These are phyloP conservation scores for Myxozyma udenii DNA, from an alignment of 805 yeast genomes.

Conservation along the genomic window DNA sequence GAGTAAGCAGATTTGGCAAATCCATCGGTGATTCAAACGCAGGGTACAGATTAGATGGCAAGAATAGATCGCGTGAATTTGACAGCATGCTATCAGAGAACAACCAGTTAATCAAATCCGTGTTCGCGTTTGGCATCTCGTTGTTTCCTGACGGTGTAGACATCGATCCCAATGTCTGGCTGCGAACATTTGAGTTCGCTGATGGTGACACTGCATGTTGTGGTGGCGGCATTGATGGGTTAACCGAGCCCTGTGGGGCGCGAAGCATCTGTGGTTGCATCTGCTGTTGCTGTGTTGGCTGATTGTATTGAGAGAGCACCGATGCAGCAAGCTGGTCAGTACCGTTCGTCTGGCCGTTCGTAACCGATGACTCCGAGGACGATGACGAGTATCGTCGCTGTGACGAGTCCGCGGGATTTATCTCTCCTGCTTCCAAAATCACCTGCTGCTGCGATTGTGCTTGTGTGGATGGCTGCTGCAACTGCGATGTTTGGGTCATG, in stretches of 20 bases:
- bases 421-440: no score
- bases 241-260: not conserved
- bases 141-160: not conserved
- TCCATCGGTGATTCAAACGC: conserved; percentile 38
- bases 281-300: no score
- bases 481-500: not conserved
- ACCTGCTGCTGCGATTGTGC: no score
- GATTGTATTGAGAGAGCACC: no score
- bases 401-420: not conserved
- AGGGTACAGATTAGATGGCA: conserved; percentile 32
- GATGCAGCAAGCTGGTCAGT: not conserved
- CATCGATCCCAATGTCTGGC: not conserved
- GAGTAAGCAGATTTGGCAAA: conserved; percentile 42
- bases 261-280: not conserved
- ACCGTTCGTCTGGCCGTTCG: not conserved
- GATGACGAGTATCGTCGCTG: not conserved
- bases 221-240: not conserved
- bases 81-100: conserved; percentile 39
- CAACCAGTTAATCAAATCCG: conserved; percentile 40
- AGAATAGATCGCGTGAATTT: conserved; percentile 31
- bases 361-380: not conserved
- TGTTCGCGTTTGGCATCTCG: not conserved
- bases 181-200: not conserved
- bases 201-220: not conserved
- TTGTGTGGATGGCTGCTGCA: not conserved